A percentile compares a stretch with the other conserved stretches of the same genome.
Evolutionary conservation across 106 monocot genomes (phyloP).

Genomic region (Triglochin maritima): DNA sequence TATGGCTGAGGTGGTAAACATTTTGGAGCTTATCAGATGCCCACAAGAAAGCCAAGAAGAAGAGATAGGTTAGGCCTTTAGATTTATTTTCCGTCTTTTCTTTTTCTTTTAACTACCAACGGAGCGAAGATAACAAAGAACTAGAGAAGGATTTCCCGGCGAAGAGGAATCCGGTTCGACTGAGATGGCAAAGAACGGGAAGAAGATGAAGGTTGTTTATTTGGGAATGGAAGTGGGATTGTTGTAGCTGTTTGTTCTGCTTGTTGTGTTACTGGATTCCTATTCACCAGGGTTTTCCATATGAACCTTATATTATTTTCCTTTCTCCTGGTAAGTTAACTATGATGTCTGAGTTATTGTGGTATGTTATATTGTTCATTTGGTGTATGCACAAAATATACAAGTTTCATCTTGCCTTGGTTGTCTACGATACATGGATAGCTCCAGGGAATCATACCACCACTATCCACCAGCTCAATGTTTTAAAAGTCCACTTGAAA

Average conservation of each 20-base stretch:
- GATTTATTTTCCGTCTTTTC: not conserved
- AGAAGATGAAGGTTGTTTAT: not conserved
- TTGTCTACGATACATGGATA: not conserved
- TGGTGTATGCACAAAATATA: not conserved
- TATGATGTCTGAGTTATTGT: not conserved
- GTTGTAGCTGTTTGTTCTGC: not conserved
- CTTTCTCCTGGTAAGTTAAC: not conserved
- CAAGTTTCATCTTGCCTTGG: not conserved
- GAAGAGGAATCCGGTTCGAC: constrained; percentile 28
- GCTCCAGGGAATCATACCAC: not conserved
- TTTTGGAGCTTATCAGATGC: constrained; percentile 77
- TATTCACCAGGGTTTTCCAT: constrained; percentile 13
- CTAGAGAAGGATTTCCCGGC: constrained; percentile 4
- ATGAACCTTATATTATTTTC: constrained; percentile 2
- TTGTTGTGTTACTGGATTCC: constrained; percentile 25
- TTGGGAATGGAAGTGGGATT: no score
- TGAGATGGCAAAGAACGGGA: not conserved
- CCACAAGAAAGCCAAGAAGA: constrained; percentile 43
- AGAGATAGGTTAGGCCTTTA: constrained; percentile 32
- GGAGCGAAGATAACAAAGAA: not conserved
- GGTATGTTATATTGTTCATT: not conserved
- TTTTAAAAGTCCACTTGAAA: not conserved
- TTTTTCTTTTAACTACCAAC: constrained; percentile 3
- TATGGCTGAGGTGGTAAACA: constrained; percentile 85
- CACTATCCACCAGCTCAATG: not conserved